Conservation (phyloP, 2,329 filamentous ascomycete genomes). For the Talaromyces atroroseus region DNA sequence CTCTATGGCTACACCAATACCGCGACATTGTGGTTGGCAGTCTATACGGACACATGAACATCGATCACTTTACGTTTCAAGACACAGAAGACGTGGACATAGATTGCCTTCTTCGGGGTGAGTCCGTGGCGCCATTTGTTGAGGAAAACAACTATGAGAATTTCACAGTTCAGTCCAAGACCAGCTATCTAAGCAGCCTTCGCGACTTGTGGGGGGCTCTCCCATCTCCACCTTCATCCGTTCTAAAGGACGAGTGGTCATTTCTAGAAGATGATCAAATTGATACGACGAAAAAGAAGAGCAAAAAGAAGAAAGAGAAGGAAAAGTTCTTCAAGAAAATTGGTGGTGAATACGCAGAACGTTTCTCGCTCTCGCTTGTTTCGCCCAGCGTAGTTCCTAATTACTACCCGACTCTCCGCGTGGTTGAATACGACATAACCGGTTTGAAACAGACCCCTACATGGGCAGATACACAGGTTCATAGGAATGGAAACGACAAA, state of each 20-base stretch:
- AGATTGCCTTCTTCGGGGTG: conserved; percentile 28
- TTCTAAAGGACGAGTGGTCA: conserved; percentile 17
- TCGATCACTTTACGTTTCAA: conserved; percentile 92
- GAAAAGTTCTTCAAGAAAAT: conserved; percentile 60
- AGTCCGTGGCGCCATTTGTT: conserved; percentile 16
- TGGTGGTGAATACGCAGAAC: conserved; percentile 75
- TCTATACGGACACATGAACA: conserved; percentile 94
- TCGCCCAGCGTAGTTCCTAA: conserved; percentile 87
- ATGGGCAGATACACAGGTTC: conserved; percentile 18
- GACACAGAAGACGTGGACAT: conserved; percentile 73
- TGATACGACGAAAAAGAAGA: conserved; percentile 47
- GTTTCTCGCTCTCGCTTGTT: conserved; percentile 75
- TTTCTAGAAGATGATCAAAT: conserved; percentile 20
- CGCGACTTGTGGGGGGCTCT: conserved; percentile 72
- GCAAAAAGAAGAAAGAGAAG: conserved; percentile 22
- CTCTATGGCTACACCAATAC: conserved; percentile 82
- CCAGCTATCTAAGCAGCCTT: conserved; percentile 73
- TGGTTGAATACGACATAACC: conserved; percentile 90
- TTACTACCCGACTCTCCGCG: conserved; percentile 80
- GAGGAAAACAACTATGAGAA: conserved; percentile 34
- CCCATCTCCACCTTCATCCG: conserved; percentile 47
- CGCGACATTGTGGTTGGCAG: conserved; percentile 78
- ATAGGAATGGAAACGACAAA: neutral
- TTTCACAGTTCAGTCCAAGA: conserved; percentile 61
- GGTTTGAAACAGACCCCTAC: conserved; percentile 58